Base-by-base conservation (phyloP, 345 rosid genomes). In the Bruguiera parviflora region DNA sequence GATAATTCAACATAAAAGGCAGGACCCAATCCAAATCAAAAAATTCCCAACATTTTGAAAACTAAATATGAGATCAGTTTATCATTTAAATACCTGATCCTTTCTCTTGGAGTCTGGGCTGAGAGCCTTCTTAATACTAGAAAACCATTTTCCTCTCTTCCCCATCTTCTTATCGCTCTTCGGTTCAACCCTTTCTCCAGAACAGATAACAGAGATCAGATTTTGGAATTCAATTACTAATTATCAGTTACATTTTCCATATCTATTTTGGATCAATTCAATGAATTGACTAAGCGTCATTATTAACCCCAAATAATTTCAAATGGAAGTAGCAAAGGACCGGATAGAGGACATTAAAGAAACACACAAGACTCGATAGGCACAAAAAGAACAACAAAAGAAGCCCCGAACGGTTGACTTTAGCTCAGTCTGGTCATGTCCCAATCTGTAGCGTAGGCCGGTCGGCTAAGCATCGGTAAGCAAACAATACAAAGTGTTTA, bases 101-200 rank as follows among this genome's bases (percentile, higher is more conserved):
- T 78, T 84, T 78, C 74, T 83, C 76, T 75, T 87, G 19, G 96
- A 83, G 18, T 88, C 86, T 15, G 96, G 92, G 73, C 93, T 88
- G 72, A 91, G 86, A 51, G 92, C 92, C 71, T 87, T 95, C 89
- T 83, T 95, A 63, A 95, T 87, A 56, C 80, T 84, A 33, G 96
- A 84, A 79, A 95, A 84, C 99, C 99, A 95, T 72, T 89, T 95
- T 24, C 92, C 96, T 76, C 92, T 91, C 73, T 75, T 86, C 61
- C 99, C 97, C 99, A 95, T 95, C 80, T 81, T 77, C 74, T 78
- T 75, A 82, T 77, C 83, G 71, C 82, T 80, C 75, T 79, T 63
- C 69, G 60, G 31, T 64, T 35, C 39, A 53, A 78, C 73, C 49
- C 49, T 59, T 28, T 35, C 28, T 43, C 35, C 29, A 33, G 39